A percentile compares a stretch with the other conserved stretches of the same genome.
These are phyloP conservation scores for Sphagnum fallax DNA, from an alignment of 228 moss, liverwort and hornwort genomes.

Conservation along the genomic window DNA sequence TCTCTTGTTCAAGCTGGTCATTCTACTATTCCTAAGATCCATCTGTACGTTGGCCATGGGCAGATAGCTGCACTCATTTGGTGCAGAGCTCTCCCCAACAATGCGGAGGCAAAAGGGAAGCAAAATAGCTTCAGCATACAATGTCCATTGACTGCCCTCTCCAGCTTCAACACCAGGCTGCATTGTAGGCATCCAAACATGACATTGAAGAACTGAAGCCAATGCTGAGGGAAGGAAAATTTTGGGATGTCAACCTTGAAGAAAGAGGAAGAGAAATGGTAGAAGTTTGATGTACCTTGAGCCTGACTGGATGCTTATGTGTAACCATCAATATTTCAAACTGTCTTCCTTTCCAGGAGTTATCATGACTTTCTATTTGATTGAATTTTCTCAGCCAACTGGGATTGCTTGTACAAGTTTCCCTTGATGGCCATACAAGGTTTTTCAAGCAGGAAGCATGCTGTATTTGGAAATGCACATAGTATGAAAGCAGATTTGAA, in stretches of 20 bases:
- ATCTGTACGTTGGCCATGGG: slow-evolving; percentile 8
- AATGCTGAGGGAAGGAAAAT: too few species aligned
- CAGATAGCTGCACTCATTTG: slow-evolving; percentile 10
- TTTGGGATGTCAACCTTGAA: background rate
- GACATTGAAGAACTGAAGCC: too few species aligned
- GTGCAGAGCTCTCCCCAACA: slow-evolving; percentile 16
- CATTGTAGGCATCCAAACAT: background rate
- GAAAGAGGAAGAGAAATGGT: background rate
- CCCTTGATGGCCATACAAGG: slow-evolving; percentile 28
- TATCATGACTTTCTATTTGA: slow-evolving; percentile 7
- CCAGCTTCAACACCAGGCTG: slow-evolving; percentile 29
- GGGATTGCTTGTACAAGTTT: slow-evolving; percentile 2
- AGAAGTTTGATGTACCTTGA: slow-evolving; percentile 19
- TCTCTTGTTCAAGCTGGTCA: slow-evolving; percentile 3
- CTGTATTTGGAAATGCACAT: slow-evolving; percentile 52
- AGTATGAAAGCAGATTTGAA: slow-evolving; percentile 23
- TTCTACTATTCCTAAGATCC: slow-evolving; percentile 6
- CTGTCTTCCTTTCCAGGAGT: slow-evolving; percentile 31
- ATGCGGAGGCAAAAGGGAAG: slow-evolving; percentile 38
- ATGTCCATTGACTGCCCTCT: slow-evolving; percentile 27
- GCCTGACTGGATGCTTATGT: slow-evolving; percentile 39
- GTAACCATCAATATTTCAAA: slow-evolving; percentile 42
- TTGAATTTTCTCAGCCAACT: slow-evolving; percentile 10
- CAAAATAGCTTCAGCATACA: slow-evolving; percentile 40
- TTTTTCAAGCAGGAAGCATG: slow-evolving; percentile 39